Evolutionary conservation across 208 protist genomes (phyloP).

Genomic region (Wallacemonas sp.): DNA sequence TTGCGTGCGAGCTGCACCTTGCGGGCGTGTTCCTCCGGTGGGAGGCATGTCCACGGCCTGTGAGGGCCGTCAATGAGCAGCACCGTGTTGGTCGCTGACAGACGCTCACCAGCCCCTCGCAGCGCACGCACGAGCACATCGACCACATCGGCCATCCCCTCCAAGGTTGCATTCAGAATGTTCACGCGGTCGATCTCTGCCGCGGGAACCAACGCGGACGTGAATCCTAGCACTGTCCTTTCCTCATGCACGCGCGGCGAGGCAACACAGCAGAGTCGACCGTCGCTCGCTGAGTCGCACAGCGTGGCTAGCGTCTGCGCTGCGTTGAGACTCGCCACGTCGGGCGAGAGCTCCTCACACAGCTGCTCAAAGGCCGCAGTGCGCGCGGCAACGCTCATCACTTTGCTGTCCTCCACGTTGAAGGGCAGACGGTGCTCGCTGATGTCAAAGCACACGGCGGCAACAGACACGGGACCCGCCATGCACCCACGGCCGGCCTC

Average conservation of each 20-base stretch:
- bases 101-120: conserved; percentile 4
- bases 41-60: conserved; percentile 41
- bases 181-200: conserved; percentile 38
- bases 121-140: conserved; percentile 17
- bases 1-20: neutral
- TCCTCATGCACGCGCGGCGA: neutral
- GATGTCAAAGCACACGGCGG: conserved; percentile 33
- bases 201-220: conserved; percentile 21
- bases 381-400: conserved; percentile 19
- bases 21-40: conserved; percentile 8
- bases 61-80: conserved; percentile 51
- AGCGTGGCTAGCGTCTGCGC: neutral
- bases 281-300: neutral
- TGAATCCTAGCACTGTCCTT: conserved; percentile 19
- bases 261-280: neutral
- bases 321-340: neutral
- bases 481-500: conserved; percentile 61
- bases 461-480: conserved; percentile 49
- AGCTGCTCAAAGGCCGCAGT: conserved; percentile 14
- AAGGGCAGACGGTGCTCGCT: conserved; percentile 9
- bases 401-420: conserved; percentile 43
- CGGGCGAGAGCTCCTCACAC: conserved; percentile 12
- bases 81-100: conserved; percentile 28
- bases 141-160: conserved; percentile 42
- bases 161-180: conserved; percentile 58